Evolutionary conservation across 768 basidiomycete genomes (phyloP).

Genomic region (Macrolepiota albuminosa): DNA sequence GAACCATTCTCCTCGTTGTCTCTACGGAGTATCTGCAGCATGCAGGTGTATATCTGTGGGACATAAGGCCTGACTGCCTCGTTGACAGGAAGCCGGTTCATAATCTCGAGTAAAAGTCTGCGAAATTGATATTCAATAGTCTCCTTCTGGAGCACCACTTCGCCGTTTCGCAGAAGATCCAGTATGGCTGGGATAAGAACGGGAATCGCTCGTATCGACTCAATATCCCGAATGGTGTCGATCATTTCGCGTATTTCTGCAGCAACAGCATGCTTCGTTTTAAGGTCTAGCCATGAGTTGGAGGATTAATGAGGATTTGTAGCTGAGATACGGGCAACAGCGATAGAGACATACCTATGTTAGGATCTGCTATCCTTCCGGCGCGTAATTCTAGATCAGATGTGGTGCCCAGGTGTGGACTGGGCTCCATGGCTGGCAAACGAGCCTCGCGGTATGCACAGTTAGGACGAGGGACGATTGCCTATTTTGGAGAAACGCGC

Average conservation of each 20-base stretch:
- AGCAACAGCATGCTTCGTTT: conserved; percentile 64
- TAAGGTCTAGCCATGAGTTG: conserved; percentile 49
- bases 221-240: conserved; percentile 72
- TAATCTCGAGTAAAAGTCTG: conserved; percentile 79
- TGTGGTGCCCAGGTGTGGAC: conserved; percentile 29
- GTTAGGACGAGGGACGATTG: conserved; percentile 5
- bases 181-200: conserved; percentile 71
- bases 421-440: conserved; percentile 29
- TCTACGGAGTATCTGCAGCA: conserved; percentile 77
- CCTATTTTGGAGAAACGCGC: conserved; percentile 19
- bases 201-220: conserved; percentile 63
- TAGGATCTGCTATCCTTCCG: conserved; percentile 70
- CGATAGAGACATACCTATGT: conserved; percentile 45
- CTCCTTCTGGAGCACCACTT: conserved; percentile 64
- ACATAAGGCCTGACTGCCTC: conserved; percentile 74
- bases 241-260: conserved; percentile 78
- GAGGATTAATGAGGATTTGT: background rate
- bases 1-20: conserved; percentile 98
- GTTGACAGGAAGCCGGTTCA: conserved; percentile 80
- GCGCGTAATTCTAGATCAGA: conserved; percentile 69
- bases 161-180: conserved; percentile 65
- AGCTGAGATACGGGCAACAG: background rate
- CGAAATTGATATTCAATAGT: conserved; percentile 77
- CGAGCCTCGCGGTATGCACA: conserved; percentile 24
- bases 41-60: conserved; percentile 64